phyloP scores from a whole-genome alignment of 2,329 filamentous ascomycete species.

The Ophiostoma sp. region DNA sequence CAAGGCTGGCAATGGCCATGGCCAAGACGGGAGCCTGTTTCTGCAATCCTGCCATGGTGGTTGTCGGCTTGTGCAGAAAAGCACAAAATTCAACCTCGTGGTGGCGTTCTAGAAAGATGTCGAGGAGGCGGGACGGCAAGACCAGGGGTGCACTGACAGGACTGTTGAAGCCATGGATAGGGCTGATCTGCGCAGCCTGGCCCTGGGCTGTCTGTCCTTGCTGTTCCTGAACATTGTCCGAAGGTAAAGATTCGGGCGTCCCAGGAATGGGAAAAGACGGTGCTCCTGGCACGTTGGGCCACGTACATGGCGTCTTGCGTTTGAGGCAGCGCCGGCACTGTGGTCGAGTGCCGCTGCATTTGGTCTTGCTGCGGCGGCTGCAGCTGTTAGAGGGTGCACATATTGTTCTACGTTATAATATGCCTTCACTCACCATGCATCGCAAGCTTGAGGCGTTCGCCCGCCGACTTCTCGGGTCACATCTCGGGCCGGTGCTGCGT shows the following conservation, averaged over 20 bases:
- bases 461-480: not conserved
- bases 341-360: constrained; percentile 5
- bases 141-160: not conserved
- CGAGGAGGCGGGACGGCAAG: not conserved
- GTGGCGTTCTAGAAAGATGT: constrained; percentile 16
- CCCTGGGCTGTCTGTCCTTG: not conserved
- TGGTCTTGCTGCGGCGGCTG: constrained; percentile 20
- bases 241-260: not conserved
- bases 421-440: not conserved
- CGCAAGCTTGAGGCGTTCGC: constrained; percentile 10
- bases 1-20: not conserved
- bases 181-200: not conserved
- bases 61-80: constrained; percentile 10
- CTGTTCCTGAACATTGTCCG: not conserved
- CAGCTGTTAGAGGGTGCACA: not conserved
- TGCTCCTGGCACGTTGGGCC: not conserved
- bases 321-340: constrained; percentile 2
- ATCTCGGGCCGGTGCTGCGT: not conserved
- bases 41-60: not conserved
- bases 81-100: constrained; percentile 19
- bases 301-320: not conserved
- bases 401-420: no score
- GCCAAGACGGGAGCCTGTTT: not conserved
- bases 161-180: not conserved
- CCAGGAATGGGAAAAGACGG: not conserved